phyloP scores from a whole-genome alignment of 208 protist species.

The Crithidia mellificae region DNA sequence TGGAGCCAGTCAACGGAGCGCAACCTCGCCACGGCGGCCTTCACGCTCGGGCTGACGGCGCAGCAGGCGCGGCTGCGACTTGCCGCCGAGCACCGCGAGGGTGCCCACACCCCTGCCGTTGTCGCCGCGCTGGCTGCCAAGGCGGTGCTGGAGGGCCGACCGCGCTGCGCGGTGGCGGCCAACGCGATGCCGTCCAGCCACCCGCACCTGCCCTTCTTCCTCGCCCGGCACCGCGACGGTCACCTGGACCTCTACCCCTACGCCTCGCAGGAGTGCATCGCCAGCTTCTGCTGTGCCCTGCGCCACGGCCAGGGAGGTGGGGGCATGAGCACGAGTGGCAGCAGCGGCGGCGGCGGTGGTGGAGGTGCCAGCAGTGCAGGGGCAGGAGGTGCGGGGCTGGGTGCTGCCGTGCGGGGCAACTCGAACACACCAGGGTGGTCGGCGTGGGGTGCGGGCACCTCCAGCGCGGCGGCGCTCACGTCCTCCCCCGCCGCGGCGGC shows the following conservation, averaged over 20 bases:
- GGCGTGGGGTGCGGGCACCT: slow-evolving; percentile 4
- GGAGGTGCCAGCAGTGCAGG: neutral
- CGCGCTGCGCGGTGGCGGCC: slow-evolving; percentile 32
- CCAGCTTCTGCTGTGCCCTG: slow-evolving; percentile 54
- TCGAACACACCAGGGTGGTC: slow-evolving; percentile 2
- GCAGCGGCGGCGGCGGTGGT: neutral
- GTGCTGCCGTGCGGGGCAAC: neutral
- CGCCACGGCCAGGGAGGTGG: slow-evolving; percentile 6
- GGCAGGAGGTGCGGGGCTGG: neutral
- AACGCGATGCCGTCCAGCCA: slow-evolving; percentile 52
- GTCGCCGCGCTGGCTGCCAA: slow-evolving; percentile 22
- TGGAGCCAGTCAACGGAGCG: slow-evolving; percentile 50
- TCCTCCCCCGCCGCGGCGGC: neutral
- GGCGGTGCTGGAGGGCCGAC: slow-evolving; percentile 37
- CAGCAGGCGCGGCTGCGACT: slow-evolving; percentile 30
- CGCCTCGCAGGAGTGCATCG: slow-evolving; percentile 66
- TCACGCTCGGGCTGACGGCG: slow-evolving; percentile 43
- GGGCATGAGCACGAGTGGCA: too few species aligned
- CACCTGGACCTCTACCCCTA: slow-evolving; percentile 84
- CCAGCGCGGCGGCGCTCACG: neutral
- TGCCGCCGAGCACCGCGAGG: slow-evolving; percentile 12
- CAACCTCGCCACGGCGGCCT: slow-evolving; percentile 63
- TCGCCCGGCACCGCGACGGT: slow-evolving; percentile 57
- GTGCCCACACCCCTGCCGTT: slow-evolving; percentile 14
- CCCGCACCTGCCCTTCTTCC: slow-evolving; percentile 84